A percentile compares a stretch with the other conserved stretches of the same genome.
Conservation (phyloP, 2,329 filamentous ascomycete genomes). For the Monosporascus sp. region DNA sequence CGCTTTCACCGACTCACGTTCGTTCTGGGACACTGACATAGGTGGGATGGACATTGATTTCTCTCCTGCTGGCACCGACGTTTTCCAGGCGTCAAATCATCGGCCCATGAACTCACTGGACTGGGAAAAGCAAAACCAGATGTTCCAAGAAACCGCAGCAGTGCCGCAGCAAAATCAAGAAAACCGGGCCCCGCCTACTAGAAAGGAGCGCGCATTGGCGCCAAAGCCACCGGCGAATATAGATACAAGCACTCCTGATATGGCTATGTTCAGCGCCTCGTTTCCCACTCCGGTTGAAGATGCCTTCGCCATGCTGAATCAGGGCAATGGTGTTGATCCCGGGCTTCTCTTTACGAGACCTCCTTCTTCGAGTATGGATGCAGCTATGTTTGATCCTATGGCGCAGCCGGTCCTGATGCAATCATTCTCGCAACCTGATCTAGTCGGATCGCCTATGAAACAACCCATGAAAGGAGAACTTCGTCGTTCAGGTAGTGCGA, state of each 20-base stretch:
- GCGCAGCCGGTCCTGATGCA: constrained; percentile 22
- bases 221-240: constrained; percentile 42
- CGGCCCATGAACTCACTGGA: constrained; percentile 49
- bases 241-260: constrained; percentile 32
- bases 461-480: constrained; percentile 31
- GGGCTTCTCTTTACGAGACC: constrained; percentile 53
- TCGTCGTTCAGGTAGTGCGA: constrained; percentile 42
- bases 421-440: constrained; percentile 20
- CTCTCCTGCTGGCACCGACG: constrained; percentile 34
- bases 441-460: constrained; percentile 23
- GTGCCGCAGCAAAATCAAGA: constrained; percentile 33
- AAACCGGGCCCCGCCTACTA: constrained; percentile 28
- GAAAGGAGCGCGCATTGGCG: constrained; percentile 43
- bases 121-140: constrained; percentile 51
- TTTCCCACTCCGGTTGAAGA: constrained; percentile 44
- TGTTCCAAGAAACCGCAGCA: constrained; percentile 45
- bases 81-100: constrained; percentile 41
- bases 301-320: constrained; percentile 44
- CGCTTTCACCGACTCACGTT: constrained; percentile 35
- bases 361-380: constrained; percentile 42
- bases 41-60: constrained; percentile 58
- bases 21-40: constrained; percentile 57
- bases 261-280: constrained; percentile 34
- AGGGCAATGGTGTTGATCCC: constrained; percentile 51
- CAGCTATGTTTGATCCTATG: constrained; percentile 29